Base-by-base conservation (phyloP, 2,329 filamentous ascomycete species). In the Phaeosphaeria sp. region DNA sequence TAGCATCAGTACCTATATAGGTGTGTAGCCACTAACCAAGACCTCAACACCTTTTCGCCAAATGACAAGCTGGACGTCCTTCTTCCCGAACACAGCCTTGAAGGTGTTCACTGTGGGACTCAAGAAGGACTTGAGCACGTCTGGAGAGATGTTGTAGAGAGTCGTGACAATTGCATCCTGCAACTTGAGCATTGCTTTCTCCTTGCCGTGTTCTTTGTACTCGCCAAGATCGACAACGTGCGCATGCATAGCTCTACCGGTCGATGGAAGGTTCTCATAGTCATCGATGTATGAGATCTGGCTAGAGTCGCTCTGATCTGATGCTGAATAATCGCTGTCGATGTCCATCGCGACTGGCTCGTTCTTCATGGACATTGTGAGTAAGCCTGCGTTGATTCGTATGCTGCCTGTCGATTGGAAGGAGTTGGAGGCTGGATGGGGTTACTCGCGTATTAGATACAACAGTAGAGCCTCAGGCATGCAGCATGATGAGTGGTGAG, bases 1-100 rank as follows among this genome's bases (percentile, higher is more conserved):
- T 1, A 57, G n/a, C 6, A 10, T 18, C 6, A 23, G 44, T 15
- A 10, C 4, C 25, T 27, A 4, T 17, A n/a, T 48, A 17, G 13
- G 41, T 11, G 11, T 7, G 25, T 1, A 15, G 23, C 21, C 9
- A 60, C 62, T 44, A 51, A 64, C 65, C 3, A 69, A 57, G 44
- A 64, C 64, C 9, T 67, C 64, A 1, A 58, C 20, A 1, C 67
- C 65, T 17, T 66, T 68, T 15, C 64, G 60, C 64, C 67, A 68
- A 10, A 69, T 47, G 1, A 69, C 62, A 0, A 68, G 52, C 21
- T 62, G 65, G 1, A 56, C 54, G 22, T 60, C 52, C 20, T 48
- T 50, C 23, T 60, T 63, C 1, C 63, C 54, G 39, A 67, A 60
- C 0, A 65, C 10, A 3, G 55, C 60, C 39, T 69, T 67, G 58